Percentiles rank a stretch among this genome's conserved stretches.
These are phyloP conservation scores for Paramyrothecium roridum DNA, from an alignment of 2,329 filamentous ascomycete genomes.

Conservation along the genomic window DNA sequence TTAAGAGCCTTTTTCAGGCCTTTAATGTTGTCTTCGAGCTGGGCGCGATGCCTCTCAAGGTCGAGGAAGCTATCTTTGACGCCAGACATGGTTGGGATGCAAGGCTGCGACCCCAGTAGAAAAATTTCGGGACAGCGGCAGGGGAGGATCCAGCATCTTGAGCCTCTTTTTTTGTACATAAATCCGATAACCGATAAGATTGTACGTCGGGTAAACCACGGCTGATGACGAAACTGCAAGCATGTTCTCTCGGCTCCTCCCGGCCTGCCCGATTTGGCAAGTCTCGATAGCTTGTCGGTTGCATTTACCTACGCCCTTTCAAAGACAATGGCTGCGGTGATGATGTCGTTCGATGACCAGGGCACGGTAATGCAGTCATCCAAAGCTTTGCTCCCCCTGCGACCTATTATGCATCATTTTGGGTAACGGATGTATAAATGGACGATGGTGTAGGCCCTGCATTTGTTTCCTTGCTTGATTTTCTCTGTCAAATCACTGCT, in stretches of 20 bases:
- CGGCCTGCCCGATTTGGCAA: no score
- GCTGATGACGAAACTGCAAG: neutral
- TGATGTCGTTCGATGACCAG: no score
- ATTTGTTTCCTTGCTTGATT: no score
- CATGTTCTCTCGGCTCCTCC: neutral
- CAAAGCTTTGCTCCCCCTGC: no score
- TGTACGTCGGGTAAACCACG: neutral
- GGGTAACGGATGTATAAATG: no score
- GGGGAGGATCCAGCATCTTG: conserved; percentile 5
- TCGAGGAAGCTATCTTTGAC: conserved; percentile 55
- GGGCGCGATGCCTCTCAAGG: conserved; percentile 70
- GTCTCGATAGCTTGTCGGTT: no score
- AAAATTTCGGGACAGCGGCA: conserved; percentile 7
- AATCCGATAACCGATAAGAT: neutral
- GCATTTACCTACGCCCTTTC: neutral
- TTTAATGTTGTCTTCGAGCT: conserved; percentile 70
- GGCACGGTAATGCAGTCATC: no score
- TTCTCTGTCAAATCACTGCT: no score
- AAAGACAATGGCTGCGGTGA: neutral
- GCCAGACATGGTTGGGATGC: conserved; percentile 31
- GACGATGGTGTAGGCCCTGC: no score
- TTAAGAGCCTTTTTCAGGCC: conserved; percentile 71
- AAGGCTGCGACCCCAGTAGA: conserved; percentile 5
- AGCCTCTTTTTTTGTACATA: neutral
- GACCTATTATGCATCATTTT: no score